Evolutionary conservation across 108 stramenopile species (phyloP), one percentile per base, ranked within the genome.

Genomic region (Epithemia pelagica): DNA sequence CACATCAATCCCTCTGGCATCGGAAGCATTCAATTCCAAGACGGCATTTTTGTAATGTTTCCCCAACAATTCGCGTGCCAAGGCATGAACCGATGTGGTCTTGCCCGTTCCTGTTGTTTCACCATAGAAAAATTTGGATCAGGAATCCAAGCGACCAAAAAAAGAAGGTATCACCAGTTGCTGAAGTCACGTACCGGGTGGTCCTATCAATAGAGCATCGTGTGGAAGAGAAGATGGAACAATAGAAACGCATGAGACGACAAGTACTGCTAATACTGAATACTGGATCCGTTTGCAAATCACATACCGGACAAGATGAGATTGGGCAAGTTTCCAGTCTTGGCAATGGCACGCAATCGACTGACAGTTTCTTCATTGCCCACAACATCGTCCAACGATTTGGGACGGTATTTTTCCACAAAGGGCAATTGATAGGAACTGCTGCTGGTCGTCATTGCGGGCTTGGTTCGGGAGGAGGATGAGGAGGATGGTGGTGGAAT

Each of bases 261-360:
- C n/a, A n/a, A n/a, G n/a, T n/a, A n/a, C n/a, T n/a, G n/a, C n/a
- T n/a, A n/a, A n/a, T n/a, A n/a, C n/a, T n/a, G n/a, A n/a, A n/a
- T n/a, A n/a, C n/a, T n/a, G n/a, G n/a, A n/a, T n/a, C n/a, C n/a
- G n/a, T n/a, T n/a, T n/a, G n/a, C n/a, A n/a, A n/a, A n/a, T n/a
- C n/a, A 96, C 24, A 96, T 96, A 32, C 98, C 98, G 61, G 81
- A 80, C 25, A 99, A 77, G 70, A 99, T 96, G 27, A 99, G 79
- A 78, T 99, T 97, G 51, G 98, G 98, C 72, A 98, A 73, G 71
- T 99, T 99, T 8, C 99, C 99, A 60, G 96, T 90, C 46, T 90
- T 74, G 15, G 93, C 95, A 71, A 99, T 97, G 51, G 96, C 95
- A 32, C 76, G 80, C 1, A 99, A 81, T 30, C 97, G 82, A 28